Conservation (phyloP, 768 basidiomycete genomes). For the Hortiboletus flavorubellus region DNA sequence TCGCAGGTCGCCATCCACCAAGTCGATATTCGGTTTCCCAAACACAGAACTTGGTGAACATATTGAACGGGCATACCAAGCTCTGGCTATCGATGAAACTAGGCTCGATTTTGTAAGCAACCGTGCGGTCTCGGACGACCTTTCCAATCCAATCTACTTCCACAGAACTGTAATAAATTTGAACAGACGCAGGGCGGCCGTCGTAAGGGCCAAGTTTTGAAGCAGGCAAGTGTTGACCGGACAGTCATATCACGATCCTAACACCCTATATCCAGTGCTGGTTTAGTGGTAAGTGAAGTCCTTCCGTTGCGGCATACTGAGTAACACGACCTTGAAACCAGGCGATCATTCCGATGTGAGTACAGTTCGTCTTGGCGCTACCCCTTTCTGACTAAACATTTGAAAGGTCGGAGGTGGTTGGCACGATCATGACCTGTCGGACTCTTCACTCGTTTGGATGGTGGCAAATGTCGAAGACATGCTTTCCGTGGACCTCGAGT, state of each 20-base stretch:
- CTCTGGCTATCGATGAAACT: constrained; percentile 65
- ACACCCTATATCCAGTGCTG: constrained; percentile 47
- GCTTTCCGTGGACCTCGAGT: constrained; percentile 53
- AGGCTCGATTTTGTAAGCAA: constrained; percentile 62
- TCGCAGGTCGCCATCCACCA: constrained; percentile 39
- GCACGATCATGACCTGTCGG: constrained; percentile 62
- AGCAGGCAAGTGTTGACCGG: constrained; percentile 44
- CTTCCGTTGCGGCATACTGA: not conserved
- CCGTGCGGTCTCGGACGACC: not conserved
- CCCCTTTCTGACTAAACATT: not conserved
- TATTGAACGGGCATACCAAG: constrained; percentile 63
- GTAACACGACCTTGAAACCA: constrained; percentile 13
- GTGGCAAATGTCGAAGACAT: constrained; percentile 53
- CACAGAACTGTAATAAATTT: constrained; percentile 60
- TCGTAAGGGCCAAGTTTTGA: constrained; percentile 54
- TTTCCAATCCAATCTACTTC: not conserved
- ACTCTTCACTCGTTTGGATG: constrained; percentile 65
- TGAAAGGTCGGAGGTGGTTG: constrained; percentile 69
- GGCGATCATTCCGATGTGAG: constrained; percentile 29
- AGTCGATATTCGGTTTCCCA: constrained; percentile 61
- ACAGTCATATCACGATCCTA: not conserved
- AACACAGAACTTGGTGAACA: constrained; percentile 60
- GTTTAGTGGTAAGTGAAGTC: constrained; percentile 55
- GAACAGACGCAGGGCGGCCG: constrained; percentile 52
- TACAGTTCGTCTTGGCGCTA: not conserved